phyloP scores from a whole-genome alignment of 192 early-diverging fungal species.

The Pilobolus umbonatus region DNA sequence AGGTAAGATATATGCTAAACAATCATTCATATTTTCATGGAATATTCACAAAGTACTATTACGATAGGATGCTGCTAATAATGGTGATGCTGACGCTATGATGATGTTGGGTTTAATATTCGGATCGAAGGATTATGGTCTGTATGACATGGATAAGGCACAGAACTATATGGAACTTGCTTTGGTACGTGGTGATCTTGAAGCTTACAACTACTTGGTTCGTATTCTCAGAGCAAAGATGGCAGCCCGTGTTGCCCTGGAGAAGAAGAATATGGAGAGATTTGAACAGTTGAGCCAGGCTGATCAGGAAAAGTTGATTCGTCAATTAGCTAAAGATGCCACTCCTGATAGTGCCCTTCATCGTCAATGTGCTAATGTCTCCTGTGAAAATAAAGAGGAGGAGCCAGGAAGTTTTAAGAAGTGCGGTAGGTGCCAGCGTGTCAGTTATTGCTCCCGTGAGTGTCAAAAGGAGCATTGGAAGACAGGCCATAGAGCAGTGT shows the following conservation, averaged over 20 bases:
- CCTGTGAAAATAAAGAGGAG: conserved; percentile 40
- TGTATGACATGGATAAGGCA: conserved; percentile 47
- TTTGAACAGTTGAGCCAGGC: conserved; percentile 30
- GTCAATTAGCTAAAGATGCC: conserved; percentile 27
- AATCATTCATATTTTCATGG: no score
- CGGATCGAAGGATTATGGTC: conserved; percentile 43
- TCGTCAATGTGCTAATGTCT: conserved; percentile 31
- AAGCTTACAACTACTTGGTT: conserved; percentile 40
- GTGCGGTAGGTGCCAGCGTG: conserved; percentile 46
- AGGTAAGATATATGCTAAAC: conserved; percentile 24
- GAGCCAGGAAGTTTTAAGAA: conserved; percentile 39
- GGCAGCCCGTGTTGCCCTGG: conserved; percentile 28
- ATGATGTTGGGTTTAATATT: conserved; percentile 49
- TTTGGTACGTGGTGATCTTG: conserved; percentile 41
- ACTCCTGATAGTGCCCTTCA: conserved; percentile 24
- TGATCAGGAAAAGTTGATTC: conserved; percentile 26
- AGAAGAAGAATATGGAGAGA: conserved; percentile 33
- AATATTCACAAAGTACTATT: not conserved
- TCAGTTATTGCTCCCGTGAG: conserved; percentile 46
- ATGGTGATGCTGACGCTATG: conserved; percentile 42
- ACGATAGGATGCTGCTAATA: conserved; percentile 32
- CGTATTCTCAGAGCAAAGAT: conserved; percentile 42
- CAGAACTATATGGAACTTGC: conserved; percentile 49
- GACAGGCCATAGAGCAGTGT: conserved; percentile 39
- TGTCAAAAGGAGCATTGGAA: conserved; percentile 53